Percentiles rank a stretch among this genome's conserved stretches.
phyloP scores from a whole-genome alignment of 176 grass and related monocot genomes.

The Coix lacrymajobi region DNA sequence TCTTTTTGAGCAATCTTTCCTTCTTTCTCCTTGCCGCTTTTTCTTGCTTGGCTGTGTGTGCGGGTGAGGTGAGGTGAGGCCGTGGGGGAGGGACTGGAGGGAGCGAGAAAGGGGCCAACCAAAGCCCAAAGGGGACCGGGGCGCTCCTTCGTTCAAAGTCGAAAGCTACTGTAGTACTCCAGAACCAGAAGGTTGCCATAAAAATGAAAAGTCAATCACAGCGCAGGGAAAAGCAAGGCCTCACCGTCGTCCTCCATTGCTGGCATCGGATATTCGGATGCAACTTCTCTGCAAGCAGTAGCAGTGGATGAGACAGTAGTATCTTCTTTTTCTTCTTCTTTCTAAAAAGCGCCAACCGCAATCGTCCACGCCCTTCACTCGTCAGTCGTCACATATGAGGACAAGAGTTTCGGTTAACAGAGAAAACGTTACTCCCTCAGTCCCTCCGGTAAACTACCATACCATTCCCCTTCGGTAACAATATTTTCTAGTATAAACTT shows the following conservation, averaged over 20 bases:
- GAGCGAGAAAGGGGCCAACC: background rate
- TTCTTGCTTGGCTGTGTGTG: background rate
- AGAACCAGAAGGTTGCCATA: slow-evolving; percentile 12
- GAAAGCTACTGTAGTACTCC: slow-evolving; percentile 19
- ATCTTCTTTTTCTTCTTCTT: background rate
- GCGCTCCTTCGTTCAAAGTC: slow-evolving; percentile 20
- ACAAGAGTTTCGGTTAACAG: background rate
- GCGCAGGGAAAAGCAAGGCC: background rate
- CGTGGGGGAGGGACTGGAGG: background rate
- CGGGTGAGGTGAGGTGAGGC: background rate
- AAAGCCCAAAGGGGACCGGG: background rate
- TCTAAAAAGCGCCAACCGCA: background rate
- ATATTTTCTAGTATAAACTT: too few species aligned
- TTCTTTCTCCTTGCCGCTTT: background rate
- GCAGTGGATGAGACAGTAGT: background rate
- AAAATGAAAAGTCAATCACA: slow-evolving; percentile 40
- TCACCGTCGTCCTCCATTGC: background rate
- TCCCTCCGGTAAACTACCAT: background rate
- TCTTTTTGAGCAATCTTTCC: slow-evolving; percentile 29
- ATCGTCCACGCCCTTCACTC: background rate
- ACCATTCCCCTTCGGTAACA: too few species aligned
- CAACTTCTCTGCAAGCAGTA: background rate
- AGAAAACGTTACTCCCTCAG: background rate
- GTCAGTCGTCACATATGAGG: background rate
- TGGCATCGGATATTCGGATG: background rate